Percentiles rank a stretch among this genome's conserved stretches.
These are phyloP conservation scores for Ramichloridium luteum DNA, from an alignment of 2,329 filamentous ascomycete species.

Conservation along the genomic window DNA sequence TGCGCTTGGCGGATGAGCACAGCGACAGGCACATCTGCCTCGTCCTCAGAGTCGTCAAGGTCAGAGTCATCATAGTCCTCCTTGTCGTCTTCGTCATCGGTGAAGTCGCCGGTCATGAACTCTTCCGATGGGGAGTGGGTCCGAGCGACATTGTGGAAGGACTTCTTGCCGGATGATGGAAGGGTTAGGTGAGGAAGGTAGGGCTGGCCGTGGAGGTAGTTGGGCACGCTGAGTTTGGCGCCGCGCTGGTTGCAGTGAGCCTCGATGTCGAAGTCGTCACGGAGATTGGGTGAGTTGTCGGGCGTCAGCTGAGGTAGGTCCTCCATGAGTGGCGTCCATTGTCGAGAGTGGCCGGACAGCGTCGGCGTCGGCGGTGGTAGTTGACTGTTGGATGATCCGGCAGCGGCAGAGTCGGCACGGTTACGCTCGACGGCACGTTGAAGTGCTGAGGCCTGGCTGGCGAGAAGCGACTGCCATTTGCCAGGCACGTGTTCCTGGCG, in stretches of 20 bases:
- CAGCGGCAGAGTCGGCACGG: constrained; percentile 8
- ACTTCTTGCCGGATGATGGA: neutral
- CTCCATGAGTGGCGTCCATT: constrained; percentile 13
- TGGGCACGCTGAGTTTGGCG: constrained; percentile 1
- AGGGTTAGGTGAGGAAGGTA: no score
- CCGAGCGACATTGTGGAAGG: no score
- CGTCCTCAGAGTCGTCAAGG: constrained; percentile 8
- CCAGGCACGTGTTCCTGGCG: constrained; percentile 12
- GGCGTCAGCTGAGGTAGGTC: constrained; percentile 22
- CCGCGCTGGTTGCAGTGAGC: constrained; percentile 5
- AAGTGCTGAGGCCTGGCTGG: constrained; percentile 15
- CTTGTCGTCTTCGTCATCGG: constrained; percentile 13
- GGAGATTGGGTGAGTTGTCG: constrained; percentile 20
- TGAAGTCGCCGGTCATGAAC: constrained; percentile 8
- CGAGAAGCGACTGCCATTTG: constrained; percentile 18
- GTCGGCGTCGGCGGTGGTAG: no score
- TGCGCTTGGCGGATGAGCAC: constrained; percentile 16
- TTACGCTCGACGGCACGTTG: constrained; percentile 18
- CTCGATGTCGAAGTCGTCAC: constrained; percentile 20
- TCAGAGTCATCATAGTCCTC: constrained; percentile 4
- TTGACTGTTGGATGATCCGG: no score
- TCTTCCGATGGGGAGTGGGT: constrained; percentile 13
- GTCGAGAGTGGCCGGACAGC: constrained; percentile 5
- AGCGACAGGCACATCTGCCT: constrained; percentile 17
- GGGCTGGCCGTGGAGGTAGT: constrained; percentile 5